Conservation (phyloP, 2,329 filamentous ascomycete genomes). For the Aspergillus sp. region DNA sequence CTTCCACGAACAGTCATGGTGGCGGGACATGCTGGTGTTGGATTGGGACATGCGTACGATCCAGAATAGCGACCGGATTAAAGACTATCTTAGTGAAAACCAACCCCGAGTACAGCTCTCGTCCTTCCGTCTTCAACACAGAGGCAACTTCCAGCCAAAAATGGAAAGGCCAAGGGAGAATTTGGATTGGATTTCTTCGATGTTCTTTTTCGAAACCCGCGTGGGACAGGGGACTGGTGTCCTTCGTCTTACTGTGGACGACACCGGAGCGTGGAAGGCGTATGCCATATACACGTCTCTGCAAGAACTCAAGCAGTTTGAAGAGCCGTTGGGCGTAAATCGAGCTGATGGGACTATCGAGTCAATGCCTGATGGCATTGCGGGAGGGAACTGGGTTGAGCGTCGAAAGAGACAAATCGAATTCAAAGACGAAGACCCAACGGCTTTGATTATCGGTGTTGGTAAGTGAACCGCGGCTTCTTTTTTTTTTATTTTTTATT, state of each 20-base stretch:
- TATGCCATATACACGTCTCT: constrained; percentile 33
- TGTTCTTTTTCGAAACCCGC: constrained; percentile 34
- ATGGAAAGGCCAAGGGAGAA: constrained; percentile 21
- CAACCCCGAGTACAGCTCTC: constrained; percentile 21
- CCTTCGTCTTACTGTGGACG: constrained; percentile 26
- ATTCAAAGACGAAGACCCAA: constrained; percentile 30
- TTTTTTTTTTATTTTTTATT: no score
- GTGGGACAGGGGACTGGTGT: constrained; percentile 30
- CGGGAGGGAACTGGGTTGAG: constrained; percentile 31
- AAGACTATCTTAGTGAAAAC: constrained; percentile 20
- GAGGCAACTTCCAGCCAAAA: constrained; percentile 24
- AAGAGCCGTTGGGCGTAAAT: constrained; percentile 26
- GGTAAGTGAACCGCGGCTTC: constrained; percentile 14
- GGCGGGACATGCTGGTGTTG: constrained; percentile 34
- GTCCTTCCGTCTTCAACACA: constrained; percentile 24
- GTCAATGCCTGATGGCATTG: constrained; percentile 24
- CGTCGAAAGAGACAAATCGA: constrained; percentile 23
- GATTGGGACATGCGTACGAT: constrained; percentile 35
- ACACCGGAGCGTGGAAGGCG: constrained; percentile 27
- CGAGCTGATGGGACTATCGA: constrained; percentile 29
- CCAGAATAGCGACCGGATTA: constrained; percentile 22
- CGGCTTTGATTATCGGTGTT: constrained; percentile 36
- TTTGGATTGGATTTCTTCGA: constrained; percentile 29
- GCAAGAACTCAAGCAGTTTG: constrained; percentile 27
- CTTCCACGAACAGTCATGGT: constrained; percentile 34